Evolutionary conservation across 352 stramenopile genomes (phyloP).

Genomic region (Phytophthora tentaculata): DNA sequence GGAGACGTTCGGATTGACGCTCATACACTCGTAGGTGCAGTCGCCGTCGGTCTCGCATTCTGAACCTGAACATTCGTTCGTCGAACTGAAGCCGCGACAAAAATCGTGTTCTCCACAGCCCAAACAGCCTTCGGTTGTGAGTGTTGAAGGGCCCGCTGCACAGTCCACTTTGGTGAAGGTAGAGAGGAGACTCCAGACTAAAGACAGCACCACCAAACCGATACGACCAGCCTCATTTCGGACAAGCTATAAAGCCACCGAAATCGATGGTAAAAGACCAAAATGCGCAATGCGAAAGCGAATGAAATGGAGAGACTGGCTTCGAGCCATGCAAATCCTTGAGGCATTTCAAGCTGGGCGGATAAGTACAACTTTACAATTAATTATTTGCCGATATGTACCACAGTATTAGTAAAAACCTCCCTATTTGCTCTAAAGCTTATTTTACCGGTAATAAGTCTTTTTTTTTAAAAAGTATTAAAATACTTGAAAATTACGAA

Average conservation of each 20-base stretch:
- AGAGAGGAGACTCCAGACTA: conserved; percentile 10
- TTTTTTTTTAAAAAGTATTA: too few species aligned
- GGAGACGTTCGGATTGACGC: conserved; percentile 16
- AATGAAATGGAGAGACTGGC: conserved; percentile 17
- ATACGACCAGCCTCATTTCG: conserved; percentile 15
- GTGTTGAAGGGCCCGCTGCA: conserved; percentile 27
- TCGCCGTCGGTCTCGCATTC: conserved; percentile 24
- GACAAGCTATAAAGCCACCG: conserved; percentile 12
- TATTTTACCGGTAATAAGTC: too few species aligned
- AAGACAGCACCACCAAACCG: not conserved
- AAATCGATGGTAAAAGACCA: conserved; percentile 18
- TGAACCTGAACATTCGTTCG: conserved; percentile 26
- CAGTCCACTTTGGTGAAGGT: conserved; percentile 19
- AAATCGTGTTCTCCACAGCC: conserved; percentile 33
- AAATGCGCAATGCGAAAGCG: conserved; percentile 8
- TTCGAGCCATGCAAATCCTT: conserved; percentile 18
- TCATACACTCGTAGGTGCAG: conserved; percentile 37
- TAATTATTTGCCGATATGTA: too few species aligned
- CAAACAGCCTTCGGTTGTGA: conserved; percentile 35
- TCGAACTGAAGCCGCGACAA: conserved; percentile 30
- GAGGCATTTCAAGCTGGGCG: conserved; percentile 22
- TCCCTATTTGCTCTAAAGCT: too few species aligned
- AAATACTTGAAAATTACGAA: too few species aligned
- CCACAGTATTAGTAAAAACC: too few species aligned
- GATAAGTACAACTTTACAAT: not conserved